A percentile compares a stretch with the other conserved stretches of the same genome.
Conservation (phyloP, 129 eudicot species). For the Smallanthus sonchifolius region DNA sequence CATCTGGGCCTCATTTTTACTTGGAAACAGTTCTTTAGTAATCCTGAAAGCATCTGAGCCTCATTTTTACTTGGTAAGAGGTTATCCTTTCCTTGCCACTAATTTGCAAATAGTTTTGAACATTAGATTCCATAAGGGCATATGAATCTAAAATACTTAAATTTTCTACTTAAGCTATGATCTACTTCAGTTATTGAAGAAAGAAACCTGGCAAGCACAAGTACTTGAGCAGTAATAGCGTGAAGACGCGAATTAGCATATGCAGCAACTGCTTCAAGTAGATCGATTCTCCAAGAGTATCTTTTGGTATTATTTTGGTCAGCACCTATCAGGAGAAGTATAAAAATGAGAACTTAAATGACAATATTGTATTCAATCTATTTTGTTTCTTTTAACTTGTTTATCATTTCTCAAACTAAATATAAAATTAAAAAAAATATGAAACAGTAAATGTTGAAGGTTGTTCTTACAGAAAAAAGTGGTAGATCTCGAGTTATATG, state of each 20-base stretch:
- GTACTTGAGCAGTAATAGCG: constrained; percentile 46
- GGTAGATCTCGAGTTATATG: constrained; percentile 49
- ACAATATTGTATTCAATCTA: too few species aligned
- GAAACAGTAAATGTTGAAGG: neutral
- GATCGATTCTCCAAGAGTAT: constrained; percentile 55
- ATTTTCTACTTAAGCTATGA: neutral
- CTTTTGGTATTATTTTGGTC: constrained; percentile 33
- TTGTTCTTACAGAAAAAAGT: constrained; percentile 11
- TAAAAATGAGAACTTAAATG: neutral
- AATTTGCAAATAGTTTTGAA: constrained; percentile 18
- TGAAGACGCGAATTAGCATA: constrained; percentile 62
- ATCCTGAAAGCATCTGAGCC: too few species aligned
- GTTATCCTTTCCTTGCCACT: constrained; percentile 88
- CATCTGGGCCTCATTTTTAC: constrained; percentile 66
- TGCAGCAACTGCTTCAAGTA: constrained; percentile 54
- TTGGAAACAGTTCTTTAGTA: too few species aligned
- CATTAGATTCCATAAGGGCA: neutral
- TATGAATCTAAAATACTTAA: neutral
- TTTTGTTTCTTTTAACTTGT: too few species aligned
- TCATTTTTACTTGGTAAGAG: too few species aligned
- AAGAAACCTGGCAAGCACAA: constrained; percentile 57
- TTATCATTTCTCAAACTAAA: constrained; percentile 34
- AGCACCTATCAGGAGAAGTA: constrained; percentile 5
- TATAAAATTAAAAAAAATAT: constrained; percentile 11
- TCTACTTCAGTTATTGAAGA: neutral